Percentiles rank a stretch among this genome's conserved stretches.
Conservation (phyloP, 306 rosid species). For the Cucurbita argyrosperma region DNA sequence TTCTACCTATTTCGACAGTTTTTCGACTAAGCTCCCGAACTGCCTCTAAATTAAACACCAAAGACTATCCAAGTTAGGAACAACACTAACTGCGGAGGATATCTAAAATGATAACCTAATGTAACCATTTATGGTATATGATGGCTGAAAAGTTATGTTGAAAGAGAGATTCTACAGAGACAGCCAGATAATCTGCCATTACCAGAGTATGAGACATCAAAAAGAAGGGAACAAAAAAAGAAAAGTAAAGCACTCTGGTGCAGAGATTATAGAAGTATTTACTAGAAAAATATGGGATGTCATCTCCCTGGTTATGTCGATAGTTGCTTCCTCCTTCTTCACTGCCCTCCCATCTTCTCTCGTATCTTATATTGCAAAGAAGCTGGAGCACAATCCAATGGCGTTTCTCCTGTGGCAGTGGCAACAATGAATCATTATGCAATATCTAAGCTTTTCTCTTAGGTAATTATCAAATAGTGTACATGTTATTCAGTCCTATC, state of each 20-base stretch:
- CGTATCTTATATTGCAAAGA: constrained; percentile 78
- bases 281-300: background rate
- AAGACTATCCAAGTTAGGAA: background rate
- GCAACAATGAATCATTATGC: constrained; percentile 1
- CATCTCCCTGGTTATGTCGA: background rate
- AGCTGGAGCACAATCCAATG: constrained; percentile 89
- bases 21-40: background rate
- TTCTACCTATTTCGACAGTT: background rate
- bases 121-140: background rate
- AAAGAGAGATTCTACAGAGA: background rate
- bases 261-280: background rate
- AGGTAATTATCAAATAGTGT: background rate
- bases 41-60: background rate
- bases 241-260: background rate
- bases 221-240: background rate
- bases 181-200: background rate
- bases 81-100: background rate
- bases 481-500: background rate
- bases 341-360: constrained; percentile 45
- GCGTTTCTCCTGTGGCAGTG: constrained; percentile 63
- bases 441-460: background rate
- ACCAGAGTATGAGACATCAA: no score
- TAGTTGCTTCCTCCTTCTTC: constrained; percentile 9
- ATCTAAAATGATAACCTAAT: background rate
- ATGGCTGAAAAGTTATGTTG: background rate